Conservation (phyloP, 176 grass and related monocot genomes). For the Triticum urartu region DNA sequence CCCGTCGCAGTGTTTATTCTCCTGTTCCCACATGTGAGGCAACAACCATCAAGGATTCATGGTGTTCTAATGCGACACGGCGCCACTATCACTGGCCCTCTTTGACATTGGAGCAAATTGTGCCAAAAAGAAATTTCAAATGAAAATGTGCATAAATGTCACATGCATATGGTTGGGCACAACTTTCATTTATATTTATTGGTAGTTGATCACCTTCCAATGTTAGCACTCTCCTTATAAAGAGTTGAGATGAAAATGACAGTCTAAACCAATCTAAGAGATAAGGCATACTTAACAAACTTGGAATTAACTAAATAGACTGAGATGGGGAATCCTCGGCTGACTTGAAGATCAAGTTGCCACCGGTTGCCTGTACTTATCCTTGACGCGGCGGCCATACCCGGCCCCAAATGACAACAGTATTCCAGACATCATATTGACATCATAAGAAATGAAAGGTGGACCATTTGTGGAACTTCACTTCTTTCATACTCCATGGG, state of each 20-base stretch:
- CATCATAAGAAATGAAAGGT: constrained; percentile 16
- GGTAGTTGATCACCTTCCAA: neutral
- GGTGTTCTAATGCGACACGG: neutral
- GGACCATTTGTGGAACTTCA: neutral
- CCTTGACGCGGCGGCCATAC: neutral
- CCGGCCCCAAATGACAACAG: neutral
- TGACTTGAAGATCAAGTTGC: constrained; percentile 5
- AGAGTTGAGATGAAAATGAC: neutral
- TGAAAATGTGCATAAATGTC: neutral
- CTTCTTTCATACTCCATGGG: constrained; percentile 3
- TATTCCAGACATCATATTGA: neutral
- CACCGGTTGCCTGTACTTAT: neutral
- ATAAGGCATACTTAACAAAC: neutral
- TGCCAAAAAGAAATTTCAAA: neutral
- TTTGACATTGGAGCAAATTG: neutral
- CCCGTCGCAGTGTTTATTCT: neutral
- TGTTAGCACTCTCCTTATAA: neutral
- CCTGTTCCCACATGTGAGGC: neutral
- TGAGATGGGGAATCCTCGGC: neutral
- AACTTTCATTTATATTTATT: neutral
- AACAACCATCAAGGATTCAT: neutral
- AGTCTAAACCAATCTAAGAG: constrained; percentile 3
- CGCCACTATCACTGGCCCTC: neutral
- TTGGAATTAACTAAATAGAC: neutral
- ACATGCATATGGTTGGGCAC: neutral